Evolutionary conservation across 257 asterid genomes (phyloP).

Genomic region (Lavandula angustifolia): DNA sequence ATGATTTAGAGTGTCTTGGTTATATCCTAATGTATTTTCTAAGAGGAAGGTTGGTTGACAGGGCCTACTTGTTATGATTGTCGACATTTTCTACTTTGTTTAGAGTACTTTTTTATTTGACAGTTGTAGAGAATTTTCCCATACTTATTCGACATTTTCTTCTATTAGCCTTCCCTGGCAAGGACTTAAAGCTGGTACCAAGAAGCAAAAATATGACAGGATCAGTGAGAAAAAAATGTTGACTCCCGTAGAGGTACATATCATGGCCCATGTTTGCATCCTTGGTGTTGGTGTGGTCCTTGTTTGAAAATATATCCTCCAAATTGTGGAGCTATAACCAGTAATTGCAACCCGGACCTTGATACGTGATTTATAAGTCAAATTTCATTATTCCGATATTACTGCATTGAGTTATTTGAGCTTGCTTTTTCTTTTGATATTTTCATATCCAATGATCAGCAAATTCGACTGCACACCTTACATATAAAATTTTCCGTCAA

Average conservation of each 20-base stretch:
- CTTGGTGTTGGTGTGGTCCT: slow-evolving; percentile 20
- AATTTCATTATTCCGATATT: slow-evolving; percentile 4
- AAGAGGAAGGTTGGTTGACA: slow-evolving; percentile 91
- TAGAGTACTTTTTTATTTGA: neutral
- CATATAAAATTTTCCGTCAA: neutral
- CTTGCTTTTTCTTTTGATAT: neutral
- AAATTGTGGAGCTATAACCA: slow-evolving; percentile 11
- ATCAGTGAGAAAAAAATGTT: slow-evolving; percentile 93
- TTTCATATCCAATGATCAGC: neutral
- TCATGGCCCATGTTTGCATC: slow-evolving; percentile 19
- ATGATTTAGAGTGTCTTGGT: slow-evolving; percentile 94
- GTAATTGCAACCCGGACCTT: slow-evolving; percentile 2
- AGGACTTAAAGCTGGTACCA: slow-evolving; percentile 92
- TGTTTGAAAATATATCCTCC: slow-evolving; percentile 11
- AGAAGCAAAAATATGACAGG: slow-evolving; percentile 92
- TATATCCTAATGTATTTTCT: slow-evolving; percentile 94
- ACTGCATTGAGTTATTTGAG: neutral
- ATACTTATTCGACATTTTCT: slow-evolving; percentile 24
- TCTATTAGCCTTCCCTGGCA: slow-evolving; percentile 92
- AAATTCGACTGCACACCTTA: neutral
- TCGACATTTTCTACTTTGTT: slow-evolving; percentile 20
- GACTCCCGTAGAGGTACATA: slow-evolving; percentile 84
- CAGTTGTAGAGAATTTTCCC: slow-evolving; percentile 20
- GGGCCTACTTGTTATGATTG: slow-evolving; percentile 22
- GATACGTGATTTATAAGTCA: slow-evolving; percentile 13